phyloP scores from a whole-genome alignment of 345 rosid species.

The Mallotus nudiflorus region DNA sequence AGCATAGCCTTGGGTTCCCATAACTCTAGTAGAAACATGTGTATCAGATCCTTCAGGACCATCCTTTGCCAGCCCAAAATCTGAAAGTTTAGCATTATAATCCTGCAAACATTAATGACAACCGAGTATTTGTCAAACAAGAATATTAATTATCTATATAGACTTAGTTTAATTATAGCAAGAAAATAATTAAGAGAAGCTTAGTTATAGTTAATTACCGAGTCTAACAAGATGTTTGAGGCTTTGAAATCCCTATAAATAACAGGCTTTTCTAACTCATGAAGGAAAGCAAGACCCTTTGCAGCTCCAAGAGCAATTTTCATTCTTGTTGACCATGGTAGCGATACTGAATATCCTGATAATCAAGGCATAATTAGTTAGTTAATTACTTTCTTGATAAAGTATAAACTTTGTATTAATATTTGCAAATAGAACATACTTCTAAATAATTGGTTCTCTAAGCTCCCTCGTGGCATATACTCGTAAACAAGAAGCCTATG shows the following conservation, averaged over 20 bases:
- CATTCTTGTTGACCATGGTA: conserved; percentile 89
- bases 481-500: conserved; percentile 81
- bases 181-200: neutral
- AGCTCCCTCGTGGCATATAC: conserved; percentile 93
- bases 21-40: conserved; percentile 83
- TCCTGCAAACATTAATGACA: conserved; percentile 44
- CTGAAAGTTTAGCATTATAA: conserved; percentile 76
- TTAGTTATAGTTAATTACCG: conserved; percentile 41
- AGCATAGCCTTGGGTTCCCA: conserved; percentile 97
- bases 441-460: conserved; percentile 87
- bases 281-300: conserved; percentile 85
- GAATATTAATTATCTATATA: neutral
- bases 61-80: conserved; percentile 88
- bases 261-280: conserved; percentile 84
- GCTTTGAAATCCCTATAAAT: conserved; percentile 91
- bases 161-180: neutral
- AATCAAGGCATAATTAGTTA: neutral
- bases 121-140: neutral
- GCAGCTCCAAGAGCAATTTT: conserved; percentile 96
- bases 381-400: neutral
- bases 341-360: conserved; percentile 71
- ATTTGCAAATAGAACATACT: conserved; percentile 37
- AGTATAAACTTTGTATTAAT: neutral
- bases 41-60: conserved; percentile 97
- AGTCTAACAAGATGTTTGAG: conserved; percentile 80